A percentile compares a stretch with the other conserved stretches of the same genome.
Evolutionary conservation across 768 basidiomycete species (phyloP).

Genomic region (Trametes cubensis): DNA sequence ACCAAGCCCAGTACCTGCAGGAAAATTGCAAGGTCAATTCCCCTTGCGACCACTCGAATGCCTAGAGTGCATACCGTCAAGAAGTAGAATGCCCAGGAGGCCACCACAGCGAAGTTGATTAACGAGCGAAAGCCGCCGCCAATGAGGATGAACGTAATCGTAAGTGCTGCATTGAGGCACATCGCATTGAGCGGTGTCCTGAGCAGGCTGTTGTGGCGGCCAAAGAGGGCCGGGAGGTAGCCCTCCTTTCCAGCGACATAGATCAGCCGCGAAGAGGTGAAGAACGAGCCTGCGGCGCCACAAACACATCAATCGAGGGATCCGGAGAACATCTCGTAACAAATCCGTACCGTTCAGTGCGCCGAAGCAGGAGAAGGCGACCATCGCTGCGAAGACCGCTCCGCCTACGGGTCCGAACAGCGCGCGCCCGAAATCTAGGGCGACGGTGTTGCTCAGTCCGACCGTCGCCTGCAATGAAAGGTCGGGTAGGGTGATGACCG

Average conservation of each 20-base stretch:
- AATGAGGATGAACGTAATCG: slow-evolving; percentile 76
- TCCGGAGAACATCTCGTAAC: background rate
- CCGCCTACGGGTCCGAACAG: slow-evolving; percentile 89
- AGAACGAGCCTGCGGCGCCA: slow-evolving; percentile 55
- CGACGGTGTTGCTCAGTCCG: slow-evolving; percentile 81
- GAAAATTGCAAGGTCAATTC: background rate
- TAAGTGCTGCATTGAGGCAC: slow-evolving; percentile 73
- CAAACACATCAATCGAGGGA: background rate
- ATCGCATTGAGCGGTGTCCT: slow-evolving; percentile 91
- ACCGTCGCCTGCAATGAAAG: slow-evolving; percentile 53
- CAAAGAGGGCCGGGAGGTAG: slow-evolving; percentile 84
- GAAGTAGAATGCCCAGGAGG: slow-evolving; percentile 87
- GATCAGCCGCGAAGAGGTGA: slow-evolving; percentile 82
- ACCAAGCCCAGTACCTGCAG: slow-evolving; percentile 82
- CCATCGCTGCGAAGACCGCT: slow-evolving; percentile 83
- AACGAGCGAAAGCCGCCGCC: slow-evolving; percentile 89
- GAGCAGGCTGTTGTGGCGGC: slow-evolving; percentile 69
- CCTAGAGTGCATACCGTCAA: slow-evolving; percentile 58
- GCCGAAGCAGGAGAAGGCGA: slow-evolving; percentile 94
- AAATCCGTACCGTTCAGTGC: slow-evolving; percentile 76
- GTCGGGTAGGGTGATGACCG: background rate
- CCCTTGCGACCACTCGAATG: background rate
- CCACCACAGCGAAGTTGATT: slow-evolving; percentile 88
- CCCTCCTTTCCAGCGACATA: slow-evolving; percentile 88
- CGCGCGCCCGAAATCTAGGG: slow-evolving; percentile 88